phyloP scores from a whole-genome alignment of 805 yeast species.

The Ogataea kodamae region DNA sequence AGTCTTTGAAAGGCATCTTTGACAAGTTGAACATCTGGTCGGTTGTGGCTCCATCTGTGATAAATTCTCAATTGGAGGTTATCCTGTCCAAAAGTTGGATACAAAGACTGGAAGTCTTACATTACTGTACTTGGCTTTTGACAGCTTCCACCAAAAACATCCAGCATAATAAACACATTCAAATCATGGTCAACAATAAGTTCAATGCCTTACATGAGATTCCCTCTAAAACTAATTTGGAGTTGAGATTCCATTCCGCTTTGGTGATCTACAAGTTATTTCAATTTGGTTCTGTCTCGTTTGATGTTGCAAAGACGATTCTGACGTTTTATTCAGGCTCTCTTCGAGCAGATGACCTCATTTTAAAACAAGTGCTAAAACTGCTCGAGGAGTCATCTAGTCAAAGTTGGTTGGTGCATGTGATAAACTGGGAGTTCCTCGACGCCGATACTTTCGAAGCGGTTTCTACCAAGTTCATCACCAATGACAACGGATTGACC shows the following conservation, averaged over 20 bases:
- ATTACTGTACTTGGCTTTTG: constrained; percentile 41
- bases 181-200: constrained; percentile 57
- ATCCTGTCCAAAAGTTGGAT: constrained; percentile 50
- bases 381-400: constrained; percentile 50
- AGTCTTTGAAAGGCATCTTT: constrained; percentile 34
- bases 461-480: constrained; percentile 10
- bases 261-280: constrained; percentile 49
- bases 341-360: constrained; percentile 52
- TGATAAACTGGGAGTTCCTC: constrained; percentile 63
- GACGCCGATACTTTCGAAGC: constrained; percentile 21
- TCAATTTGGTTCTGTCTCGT: constrained; percentile 43
- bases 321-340: constrained; percentile 63
- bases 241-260: constrained; percentile 41
- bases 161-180: constrained; percentile 53
- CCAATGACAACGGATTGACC: constrained; percentile 35
- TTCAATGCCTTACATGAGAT: constrained; percentile 33
- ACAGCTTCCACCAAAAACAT: constrained; percentile 35
- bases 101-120: constrained; percentile 37
- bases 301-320: constrained; percentile 46
- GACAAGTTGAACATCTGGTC: constrained; percentile 34
- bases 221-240: constrained; percentile 24
- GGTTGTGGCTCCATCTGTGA: constrained; percentile 40
- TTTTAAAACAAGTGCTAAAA: constrained; percentile 55
- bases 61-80: constrained; percentile 66
- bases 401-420: constrained; percentile 61